Evolutionary conservation across 306 rosid species (phyloP).

Genomic region (Cucumis hystrix): DNA sequence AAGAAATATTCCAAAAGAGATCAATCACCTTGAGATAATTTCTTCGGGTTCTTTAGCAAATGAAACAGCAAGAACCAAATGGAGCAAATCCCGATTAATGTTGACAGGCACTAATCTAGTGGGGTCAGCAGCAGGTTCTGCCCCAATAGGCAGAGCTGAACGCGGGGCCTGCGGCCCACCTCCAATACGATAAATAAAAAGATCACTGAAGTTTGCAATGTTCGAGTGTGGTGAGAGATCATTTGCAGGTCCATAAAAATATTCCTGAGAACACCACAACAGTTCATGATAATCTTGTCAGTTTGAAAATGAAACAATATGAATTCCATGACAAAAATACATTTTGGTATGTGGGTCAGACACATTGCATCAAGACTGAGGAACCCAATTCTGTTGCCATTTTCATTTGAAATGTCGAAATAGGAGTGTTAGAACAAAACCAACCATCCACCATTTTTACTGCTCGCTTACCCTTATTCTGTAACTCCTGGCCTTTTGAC

Average conservation of each 20-base stretch:
- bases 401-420: not conserved
- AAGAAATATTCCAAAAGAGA: not conserved
- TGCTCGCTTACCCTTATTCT: constrained; percentile 59
- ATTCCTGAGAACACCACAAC: constrained; percentile 53
- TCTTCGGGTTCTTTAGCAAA: constrained; percentile 86
- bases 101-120: constrained; percentile 72
- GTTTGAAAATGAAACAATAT: not conserved
- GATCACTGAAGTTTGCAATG: constrained; percentile 63
- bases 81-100: constrained; percentile 71
- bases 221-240: constrained; percentile 93
- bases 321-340: not conserved
- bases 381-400: not conserved
- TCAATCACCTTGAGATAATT: constrained; percentile 72
- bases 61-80: constrained; percentile 72
- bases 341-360: not conserved
- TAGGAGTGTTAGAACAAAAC: not conserved
- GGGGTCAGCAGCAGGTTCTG: constrained; percentile 94
- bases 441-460: not conserved
- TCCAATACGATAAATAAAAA: constrained; percentile 71
- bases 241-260: constrained; percentile 78
- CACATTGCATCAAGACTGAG: not conserved
- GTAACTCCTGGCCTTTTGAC: constrained; percentile 63
- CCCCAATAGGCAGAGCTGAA: constrained; percentile 95
- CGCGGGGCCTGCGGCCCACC: constrained; percentile 99
- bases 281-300: constrained; percentile 1